Conservation (phyloP, 495 filamentous ascomycete genomes). For the Penicillium malachiteum region DNA sequence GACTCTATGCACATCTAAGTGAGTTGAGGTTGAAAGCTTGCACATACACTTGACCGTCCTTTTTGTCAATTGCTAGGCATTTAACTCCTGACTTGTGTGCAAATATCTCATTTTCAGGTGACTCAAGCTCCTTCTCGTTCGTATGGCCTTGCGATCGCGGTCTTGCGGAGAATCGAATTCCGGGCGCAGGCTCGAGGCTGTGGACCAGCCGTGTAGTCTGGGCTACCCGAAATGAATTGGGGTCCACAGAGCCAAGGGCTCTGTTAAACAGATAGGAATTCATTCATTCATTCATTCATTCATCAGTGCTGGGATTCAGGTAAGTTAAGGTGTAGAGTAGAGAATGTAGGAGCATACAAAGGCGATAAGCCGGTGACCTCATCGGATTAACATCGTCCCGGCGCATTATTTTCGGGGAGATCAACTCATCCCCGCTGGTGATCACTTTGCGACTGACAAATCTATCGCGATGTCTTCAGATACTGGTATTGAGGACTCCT, state of each 20-base stretch:
- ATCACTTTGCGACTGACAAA: background rate
- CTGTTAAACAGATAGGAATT: conserved; percentile 75
- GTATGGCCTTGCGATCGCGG: conserved; percentile 44
- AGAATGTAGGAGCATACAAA: background rate
- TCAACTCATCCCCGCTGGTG: background rate
- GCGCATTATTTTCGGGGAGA: conserved; percentile 15
- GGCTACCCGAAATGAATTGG: conserved; percentile 59
- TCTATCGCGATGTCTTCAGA: background rate
- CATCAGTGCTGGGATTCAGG: conserved; percentile 16
- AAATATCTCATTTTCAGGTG: conserved; percentile 37
- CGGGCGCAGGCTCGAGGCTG: conserved; percentile 59
- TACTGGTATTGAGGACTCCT: background rate
- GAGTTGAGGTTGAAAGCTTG: background rate
- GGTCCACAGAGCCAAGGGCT: conserved; percentile 61
- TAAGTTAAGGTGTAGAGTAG: background rate
- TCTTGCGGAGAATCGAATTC: conserved; percentile 58
- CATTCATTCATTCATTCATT: conserved; percentile 88
- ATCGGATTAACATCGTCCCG: conserved; percentile 28
- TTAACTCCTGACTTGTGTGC: conserved; percentile 78
- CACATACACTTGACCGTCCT: conserved; percentile 73
- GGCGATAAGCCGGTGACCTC: conserved; percentile 17
- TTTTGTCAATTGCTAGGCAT: conserved; percentile 69
- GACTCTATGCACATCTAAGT: no score
- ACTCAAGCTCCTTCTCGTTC: conserved; percentile 17
- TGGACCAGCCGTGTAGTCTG: conserved; percentile 61